Base-by-base conservation (phyloP, 208 protist genomes). In the Acanthamoeba lenticulata region DNA sequence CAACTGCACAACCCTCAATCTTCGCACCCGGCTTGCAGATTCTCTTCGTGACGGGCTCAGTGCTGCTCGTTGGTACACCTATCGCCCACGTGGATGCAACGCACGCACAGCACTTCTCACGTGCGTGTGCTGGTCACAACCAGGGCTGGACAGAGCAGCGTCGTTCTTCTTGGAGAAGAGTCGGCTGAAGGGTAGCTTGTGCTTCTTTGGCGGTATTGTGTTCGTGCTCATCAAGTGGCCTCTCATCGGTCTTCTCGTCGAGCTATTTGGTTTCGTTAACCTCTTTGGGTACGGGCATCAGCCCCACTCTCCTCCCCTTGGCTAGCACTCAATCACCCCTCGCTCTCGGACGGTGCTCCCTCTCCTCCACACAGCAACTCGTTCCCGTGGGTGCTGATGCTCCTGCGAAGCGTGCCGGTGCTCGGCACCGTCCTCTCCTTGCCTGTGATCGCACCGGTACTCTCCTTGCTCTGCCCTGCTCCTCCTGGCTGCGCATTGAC, bases 261-360 rank as follows among this genome's bases (percentile, higher is more conserved):
- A 97, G 92, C 19, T 45, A 6, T 96, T 97, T 94, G 97, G 97
- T 36, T 97, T 97, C 85, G 85, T 97, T 47, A 97, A 97, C 45
- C 81, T 97, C 9, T 97, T 97, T 92, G 96, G 97, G 96, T 97
- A 95, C 7, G 90, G 94, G 21, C 38, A 21, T 34, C 36, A n/a
- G 11, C 42, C 36, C 40, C 40, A 15, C 27, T 19, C 21, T 42
- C 4, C 13, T 4, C 40, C 5, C 40, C 7, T 47, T 42, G 38
- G 4, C 72, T 60, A 4, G n/a, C 17, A 4, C 42, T 49, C 72
- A 27, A 42, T 29, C 21, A 40, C 15, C 34, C 27, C 29, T 77
- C 15, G 24, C 67, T 60, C 21, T 60, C 52, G 11, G 52, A 11
- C 21, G 52, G 21, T 60, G 52, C 21, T 60, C 52, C 52, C 52